These are phyloP conservation scores for Mucor velutinosus DNA, from an alignment of 371 early-diverging fungal genomes.

Conservation along the genomic window DNA sequence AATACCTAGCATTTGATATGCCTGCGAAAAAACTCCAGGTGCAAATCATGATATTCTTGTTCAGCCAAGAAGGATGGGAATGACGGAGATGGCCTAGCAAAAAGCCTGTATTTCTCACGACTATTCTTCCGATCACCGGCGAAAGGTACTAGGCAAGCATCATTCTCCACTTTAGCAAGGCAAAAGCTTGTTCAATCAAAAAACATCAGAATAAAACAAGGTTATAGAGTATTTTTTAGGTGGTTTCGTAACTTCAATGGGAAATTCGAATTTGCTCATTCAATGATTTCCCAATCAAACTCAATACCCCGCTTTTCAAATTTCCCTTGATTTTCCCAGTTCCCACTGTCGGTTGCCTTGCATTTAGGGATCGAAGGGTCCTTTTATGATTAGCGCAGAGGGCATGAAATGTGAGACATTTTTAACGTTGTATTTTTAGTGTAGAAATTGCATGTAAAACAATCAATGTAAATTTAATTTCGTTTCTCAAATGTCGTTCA, in stretches of 20 bases:
- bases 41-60: not conserved
- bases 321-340: conserved; percentile 21
- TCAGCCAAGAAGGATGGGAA: conserved; percentile 12
- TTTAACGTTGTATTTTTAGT: not conserved
- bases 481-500: not conserved
- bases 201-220: not conserved
- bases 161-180: not conserved
- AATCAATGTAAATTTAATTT: not conserved
- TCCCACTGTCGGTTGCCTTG: not conserved
- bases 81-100: conserved; percentile 4
- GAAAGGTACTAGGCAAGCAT: not conserved
- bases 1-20: not conserved
- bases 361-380: conserved; percentile 23
- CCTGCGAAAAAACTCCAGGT: not conserved
- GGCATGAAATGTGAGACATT: not conserved
- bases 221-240: not conserved
- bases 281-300: conserved; percentile 5
- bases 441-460: not conserved
- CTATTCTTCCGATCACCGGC: conserved; percentile 3
- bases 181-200: not conserved
- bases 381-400: not conserved
- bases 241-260: not conserved
- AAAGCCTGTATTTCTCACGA: conserved; percentile 9
- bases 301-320: conserved; percentile 20
- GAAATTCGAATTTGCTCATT: not conserved